These are phyloP conservation scores for Athelia psychrophila DNA, from an alignment of 1,284 basidiomycete genomes.

Conservation along the genomic window DNA sequence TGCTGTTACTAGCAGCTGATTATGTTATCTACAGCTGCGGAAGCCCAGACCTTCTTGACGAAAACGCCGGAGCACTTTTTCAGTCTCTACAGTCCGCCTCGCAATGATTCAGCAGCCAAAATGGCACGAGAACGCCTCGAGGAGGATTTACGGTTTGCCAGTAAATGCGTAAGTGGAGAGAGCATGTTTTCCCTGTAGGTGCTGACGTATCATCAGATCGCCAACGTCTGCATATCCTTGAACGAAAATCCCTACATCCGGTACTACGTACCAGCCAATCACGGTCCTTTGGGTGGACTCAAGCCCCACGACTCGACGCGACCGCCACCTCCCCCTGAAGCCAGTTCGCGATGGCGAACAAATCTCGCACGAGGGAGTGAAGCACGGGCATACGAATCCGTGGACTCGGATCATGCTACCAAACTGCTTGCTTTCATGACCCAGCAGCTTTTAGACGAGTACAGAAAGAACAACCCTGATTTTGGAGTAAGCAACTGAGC, in stretches of 20 bases:
- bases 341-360: constrained; percentile 65
- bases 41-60: constrained; percentile 81
- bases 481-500: constrained; percentile 81
- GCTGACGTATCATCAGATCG: constrained; percentile 51
- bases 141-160: constrained; percentile 78
- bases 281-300: constrained; percentile 85
- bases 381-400: constrained; percentile 61
- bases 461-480: constrained; percentile 82
- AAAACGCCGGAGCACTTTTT: constrained; percentile 80
- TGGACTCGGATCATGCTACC: constrained; percentile 70
- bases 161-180: constrained; percentile 54
- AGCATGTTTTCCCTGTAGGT: constrained; percentile 9
- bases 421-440: constrained; percentile 82
- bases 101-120: constrained; percentile 59
- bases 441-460: constrained; percentile 79
- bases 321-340: constrained; percentile 60
- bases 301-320: constrained; percentile 61
- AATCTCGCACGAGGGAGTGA: constrained; percentile 67
- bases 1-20: background rate
- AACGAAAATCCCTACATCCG: constrained; percentile 95
- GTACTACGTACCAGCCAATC: constrained; percentile 87
- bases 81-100: constrained; percentile 82
- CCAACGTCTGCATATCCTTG: constrained; percentile 88
- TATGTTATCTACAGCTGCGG: constrained; percentile 55
- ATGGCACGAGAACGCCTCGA: constrained; percentile 68